Evolutionary conservation across 2,329 filamentous ascomycete species (phyloP), one percentile per base, ranked within the genome.

Genomic region (Phialophora tarda): DNA sequence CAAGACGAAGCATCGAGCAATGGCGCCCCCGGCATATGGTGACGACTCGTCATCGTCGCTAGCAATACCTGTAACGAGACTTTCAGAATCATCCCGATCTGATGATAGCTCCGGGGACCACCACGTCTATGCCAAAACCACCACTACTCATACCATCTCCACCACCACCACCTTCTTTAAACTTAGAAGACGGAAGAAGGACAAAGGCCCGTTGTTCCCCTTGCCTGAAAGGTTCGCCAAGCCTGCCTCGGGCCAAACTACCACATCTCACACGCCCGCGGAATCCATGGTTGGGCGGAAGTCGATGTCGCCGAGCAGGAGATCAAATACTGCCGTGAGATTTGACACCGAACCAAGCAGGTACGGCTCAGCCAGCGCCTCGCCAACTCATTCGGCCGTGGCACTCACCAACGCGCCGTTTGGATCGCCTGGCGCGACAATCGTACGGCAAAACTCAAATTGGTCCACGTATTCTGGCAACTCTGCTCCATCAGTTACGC

Each of bases 81-180:
- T 90, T 30, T 95, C 91, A 4, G 94, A 97, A 74, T 97, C 94
- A 1, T 97, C 93, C 1, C 87, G 91, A 71, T 97, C 94, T 30
- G 93, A 97, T 77, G 91, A 87, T 53, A 96, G 91, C 78, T 91
- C 89, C 17, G 87, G 84, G 50, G 89, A 93, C 73, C 85, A 85
- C 71, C 82, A 82, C 48, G 80, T 86, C 58, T 86, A 86, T 77
- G 84, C 83, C 57, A 85, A 81, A 69, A 85, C 83, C 61, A 88
- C 83, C 53, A 88, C 87, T 6, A 89, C 88, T 11, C 87, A 91
- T 69, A 85, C 86, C 5, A 88, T 86, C 41, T 83, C 86, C 30
- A 85, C 86, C 7, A 88, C 86, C 34, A 90, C 85, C 24, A 89
- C 89, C 28, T 92, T 97, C 75, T 97, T 97, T 76, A 89, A 88